A percentile compares a stretch with the other conserved stretches of the same genome.
Evolutionary conservation across 1,284 basidiomycete genomes (phyloP).

Genomic region (Ustilago loliicola): DNA sequence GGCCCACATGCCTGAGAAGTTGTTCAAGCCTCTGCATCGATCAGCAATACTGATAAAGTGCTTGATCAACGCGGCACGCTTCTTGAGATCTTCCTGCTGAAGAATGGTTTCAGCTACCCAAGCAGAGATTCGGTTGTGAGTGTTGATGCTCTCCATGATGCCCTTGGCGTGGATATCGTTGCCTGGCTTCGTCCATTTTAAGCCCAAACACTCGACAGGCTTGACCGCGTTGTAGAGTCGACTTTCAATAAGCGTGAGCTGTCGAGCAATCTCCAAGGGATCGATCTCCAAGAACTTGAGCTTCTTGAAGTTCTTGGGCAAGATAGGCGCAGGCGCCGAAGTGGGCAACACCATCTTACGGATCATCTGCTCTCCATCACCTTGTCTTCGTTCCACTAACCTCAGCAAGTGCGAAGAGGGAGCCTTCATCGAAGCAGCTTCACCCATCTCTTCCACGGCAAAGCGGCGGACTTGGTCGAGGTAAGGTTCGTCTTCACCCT

Average conservation of each 20-base stretch:
- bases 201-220: slow-evolving; percentile 86
- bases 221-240: slow-evolving; percentile 88
- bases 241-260: slow-evolving; percentile 93
- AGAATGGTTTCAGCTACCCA: slow-evolving; percentile 95
- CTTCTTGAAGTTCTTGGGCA: slow-evolving; percentile 82
- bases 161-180: slow-evolving; percentile 74
- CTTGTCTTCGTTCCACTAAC: slow-evolving; percentile 69
- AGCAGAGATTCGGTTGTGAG: slow-evolving; percentile 87
- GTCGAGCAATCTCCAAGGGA: slow-evolving; percentile 89
- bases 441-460: slow-evolving; percentile 66
- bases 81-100: slow-evolving; percentile 85
- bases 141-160: slow-evolving; percentile 89
- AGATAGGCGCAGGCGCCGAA: slow-evolving; percentile 75
- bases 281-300: slow-evolving; percentile 89
- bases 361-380: slow-evolving; percentile 59
- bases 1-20: slow-evolving; percentile 95
- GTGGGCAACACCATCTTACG: slow-evolving; percentile 65
- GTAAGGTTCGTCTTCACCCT: slow-evolving; percentile 68
- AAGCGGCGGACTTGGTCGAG: slow-evolving; percentile 69
- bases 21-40: slow-evolving; percentile 88
- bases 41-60: slow-evolving; percentile 94
- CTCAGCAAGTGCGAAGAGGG: slow-evolving; percentile 68
- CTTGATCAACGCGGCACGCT: slow-evolving; percentile 84
- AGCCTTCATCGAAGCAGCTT: slow-evolving; percentile 50
- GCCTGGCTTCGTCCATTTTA: slow-evolving; percentile 70